Conservation (phyloP, 768 basidiomycete genomes). For the Pleurotus djamor region DNA sequence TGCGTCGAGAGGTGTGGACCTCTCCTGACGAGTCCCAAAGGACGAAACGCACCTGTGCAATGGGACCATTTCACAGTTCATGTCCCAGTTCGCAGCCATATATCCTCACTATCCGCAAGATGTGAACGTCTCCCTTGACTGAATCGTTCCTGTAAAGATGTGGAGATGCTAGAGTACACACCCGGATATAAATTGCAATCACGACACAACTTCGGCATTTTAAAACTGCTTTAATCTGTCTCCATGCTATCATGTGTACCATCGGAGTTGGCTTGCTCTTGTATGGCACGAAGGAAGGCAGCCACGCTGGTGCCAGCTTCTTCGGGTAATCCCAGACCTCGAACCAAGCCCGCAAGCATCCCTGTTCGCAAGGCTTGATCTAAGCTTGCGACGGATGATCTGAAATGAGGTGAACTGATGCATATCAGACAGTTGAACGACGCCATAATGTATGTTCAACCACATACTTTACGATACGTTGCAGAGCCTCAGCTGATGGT, state of each 20-base stretch:
- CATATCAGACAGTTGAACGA: neutral
- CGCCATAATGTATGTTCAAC: neutral
- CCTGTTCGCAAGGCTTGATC: slow-evolving; percentile 87
- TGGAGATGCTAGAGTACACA: neutral
- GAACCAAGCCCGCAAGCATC: slow-evolving; percentile 70
- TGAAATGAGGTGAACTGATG: slow-evolving; percentile 77
- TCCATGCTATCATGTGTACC: slow-evolving; percentile 66
- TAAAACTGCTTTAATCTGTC: slow-evolving; percentile 50
- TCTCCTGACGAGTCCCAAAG: no score
- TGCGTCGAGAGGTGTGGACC: no score
- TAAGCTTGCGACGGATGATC: slow-evolving; percentile 72
- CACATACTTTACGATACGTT: slow-evolving; percentile 63
- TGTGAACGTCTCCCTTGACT: no score
- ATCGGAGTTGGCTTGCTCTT: slow-evolving; percentile 67
- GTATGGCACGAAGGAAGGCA: slow-evolving; percentile 79
- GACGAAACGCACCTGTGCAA: no score
- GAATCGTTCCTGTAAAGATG: no score
- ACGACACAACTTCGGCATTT: neutral
- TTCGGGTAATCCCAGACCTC: slow-evolving; percentile 78
- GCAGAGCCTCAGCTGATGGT: slow-evolving; percentile 66
- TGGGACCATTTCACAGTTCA: no score
- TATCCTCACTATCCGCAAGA: no score
- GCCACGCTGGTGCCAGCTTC: slow-evolving; percentile 78
- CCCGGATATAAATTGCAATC: no score
- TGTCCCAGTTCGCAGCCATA: no score